These are phyloP conservation scores for Emergomyces orientalis DNA, from an alignment of 2,329 filamentous ascomycete species.

Conservation along the genomic window DNA sequence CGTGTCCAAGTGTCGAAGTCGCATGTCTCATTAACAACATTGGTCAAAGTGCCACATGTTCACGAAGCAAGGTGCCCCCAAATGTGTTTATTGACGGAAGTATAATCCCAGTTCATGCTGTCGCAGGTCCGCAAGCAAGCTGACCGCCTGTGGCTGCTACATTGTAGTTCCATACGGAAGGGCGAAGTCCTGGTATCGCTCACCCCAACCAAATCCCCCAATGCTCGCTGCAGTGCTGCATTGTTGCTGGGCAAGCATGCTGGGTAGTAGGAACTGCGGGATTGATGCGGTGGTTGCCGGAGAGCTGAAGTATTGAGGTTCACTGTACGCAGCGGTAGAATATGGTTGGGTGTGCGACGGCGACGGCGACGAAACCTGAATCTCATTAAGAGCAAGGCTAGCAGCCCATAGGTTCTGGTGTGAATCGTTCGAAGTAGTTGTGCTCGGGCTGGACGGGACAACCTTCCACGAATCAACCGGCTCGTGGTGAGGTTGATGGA, in stretches of 20 bases:
- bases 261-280: constrained; percentile 70
- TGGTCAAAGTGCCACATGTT: constrained; percentile 15
- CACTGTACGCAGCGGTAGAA: constrained; percentile 56
- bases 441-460: constrained; percentile 74
- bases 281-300: constrained; percentile 66
- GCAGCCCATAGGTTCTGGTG: constrained; percentile 63
- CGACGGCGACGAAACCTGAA: constrained; percentile 66
- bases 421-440: constrained; percentile 64
- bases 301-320: constrained; percentile 63
- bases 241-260: constrained; percentile 69
- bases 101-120: constrained; percentile 12
- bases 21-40: constrained; percentile 27
- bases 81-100: neutral
- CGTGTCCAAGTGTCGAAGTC: constrained; percentile 23
- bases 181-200: constrained; percentile 73
- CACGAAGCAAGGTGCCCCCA: constrained; percentile 7
- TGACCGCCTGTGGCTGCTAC: constrained; percentile 48
- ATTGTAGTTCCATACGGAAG: constrained; percentile 65
- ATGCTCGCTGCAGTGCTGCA: constrained; percentile 73
- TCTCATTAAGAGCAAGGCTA: constrained; percentile 60
- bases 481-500: constrained; percentile 56
- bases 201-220: constrained; percentile 69
- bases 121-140: constrained; percentile 11
- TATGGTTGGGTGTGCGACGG: constrained; percentile 72
- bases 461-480: constrained; percentile 85